A percentile compares a stretch with the other conserved stretches of the same genome.
These are phyloP conservation scores for Talaromyces nanjingensis DNA, from an alignment of 495 filamentous ascomycete genomes.

Conservation along the genomic window DNA sequence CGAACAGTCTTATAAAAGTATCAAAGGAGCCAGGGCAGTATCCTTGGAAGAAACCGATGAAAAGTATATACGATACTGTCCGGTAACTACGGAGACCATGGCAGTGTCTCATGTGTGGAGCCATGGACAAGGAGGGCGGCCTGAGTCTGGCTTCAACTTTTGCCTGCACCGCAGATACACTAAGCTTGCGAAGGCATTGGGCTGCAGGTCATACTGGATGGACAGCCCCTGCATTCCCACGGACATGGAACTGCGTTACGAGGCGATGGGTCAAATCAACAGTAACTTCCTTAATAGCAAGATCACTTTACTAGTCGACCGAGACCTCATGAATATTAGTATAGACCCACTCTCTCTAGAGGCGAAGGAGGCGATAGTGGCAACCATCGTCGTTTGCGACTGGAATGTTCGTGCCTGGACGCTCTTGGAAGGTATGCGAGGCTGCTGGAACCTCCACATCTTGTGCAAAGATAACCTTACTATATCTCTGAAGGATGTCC, in stretches of 20 bases:
- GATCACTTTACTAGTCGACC: constrained; percentile 16
- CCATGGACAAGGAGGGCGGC: constrained; percentile 19
- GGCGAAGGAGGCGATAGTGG: constrained; percentile 13
- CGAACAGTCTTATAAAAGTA: constrained; percentile 9
- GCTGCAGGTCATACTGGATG: constrained; percentile 22
- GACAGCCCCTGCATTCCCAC: constrained; percentile 21
- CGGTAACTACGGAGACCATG: constrained; percentile 10
- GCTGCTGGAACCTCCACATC: constrained; percentile 13
- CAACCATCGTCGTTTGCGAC: constrained; percentile 18
- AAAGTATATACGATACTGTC: constrained; percentile 9
- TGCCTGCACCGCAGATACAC: constrained; percentile 18
- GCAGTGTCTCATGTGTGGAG: constrained; percentile 25
- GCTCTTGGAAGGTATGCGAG: constrained; percentile 18
- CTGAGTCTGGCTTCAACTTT: constrained; percentile 14
- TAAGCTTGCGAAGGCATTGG: constrained; percentile 9
- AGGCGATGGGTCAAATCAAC: constrained; percentile 18
- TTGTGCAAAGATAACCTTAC: constrained; percentile 15
- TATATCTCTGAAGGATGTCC: constrained; percentile 11
- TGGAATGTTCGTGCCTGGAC: constrained; percentile 23
- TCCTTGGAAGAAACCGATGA: not conserved
- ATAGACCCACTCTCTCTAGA: not conserved
- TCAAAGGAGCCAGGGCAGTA: constrained; percentile 12
- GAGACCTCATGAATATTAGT: constrained; percentile 18
- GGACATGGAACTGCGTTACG: constrained; percentile 12
- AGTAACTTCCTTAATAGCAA: constrained; percentile 15